Evolutionary conservation across 192 early-diverging fungal genomes (phyloP).

Genomic region (Backusella morwellensis): DNA sequence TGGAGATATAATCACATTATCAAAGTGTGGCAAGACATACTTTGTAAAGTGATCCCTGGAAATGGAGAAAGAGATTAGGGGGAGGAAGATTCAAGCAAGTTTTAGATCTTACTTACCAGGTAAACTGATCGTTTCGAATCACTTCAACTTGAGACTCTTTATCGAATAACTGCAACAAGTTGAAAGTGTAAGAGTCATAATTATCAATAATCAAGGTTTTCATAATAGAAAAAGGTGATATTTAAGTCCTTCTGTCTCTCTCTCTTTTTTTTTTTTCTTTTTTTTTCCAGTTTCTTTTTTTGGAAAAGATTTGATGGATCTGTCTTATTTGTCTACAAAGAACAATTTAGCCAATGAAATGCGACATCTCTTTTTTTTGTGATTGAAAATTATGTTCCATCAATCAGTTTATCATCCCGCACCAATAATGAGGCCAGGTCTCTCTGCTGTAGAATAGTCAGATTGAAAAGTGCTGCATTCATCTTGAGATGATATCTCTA

Average conservation of each 20-base stretch:
- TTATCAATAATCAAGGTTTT: constrained; percentile 89
- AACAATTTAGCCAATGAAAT: background rate
- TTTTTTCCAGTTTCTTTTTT: background rate
- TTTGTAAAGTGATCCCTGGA: constrained; percentile 54
- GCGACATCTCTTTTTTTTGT: background rate
- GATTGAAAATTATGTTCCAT: background rate
- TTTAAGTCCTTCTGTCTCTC: background rate
- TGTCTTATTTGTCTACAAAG: background rate
- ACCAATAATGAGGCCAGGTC: background rate
- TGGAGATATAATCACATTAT: constrained; percentile 90
- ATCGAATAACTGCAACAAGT: constrained; percentile 76
- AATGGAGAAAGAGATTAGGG: background rate
- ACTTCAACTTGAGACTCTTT: constrained; percentile 64
- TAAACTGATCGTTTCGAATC: constrained; percentile 90
- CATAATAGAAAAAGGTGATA: constrained; percentile 15
- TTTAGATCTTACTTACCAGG: constrained; percentile 53
- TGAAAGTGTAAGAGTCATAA: constrained; percentile 98
- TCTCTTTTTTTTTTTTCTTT: background rate
- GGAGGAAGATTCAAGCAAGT: background rate
- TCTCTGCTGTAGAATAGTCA: too few relatives aligned
- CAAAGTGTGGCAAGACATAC: constrained; percentile 75
- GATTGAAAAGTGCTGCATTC: too few relatives aligned
- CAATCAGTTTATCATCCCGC: background rate
- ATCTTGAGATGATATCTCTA: too few relatives aligned
- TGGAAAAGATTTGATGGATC: constrained; percentile 7